A percentile compares a stretch with the other conserved stretches of the same genome.
Evolutionary conservation across 495 filamentous ascomycete genomes (phyloP).

Genomic region (Hypoxylon crocopeplum): DNA sequence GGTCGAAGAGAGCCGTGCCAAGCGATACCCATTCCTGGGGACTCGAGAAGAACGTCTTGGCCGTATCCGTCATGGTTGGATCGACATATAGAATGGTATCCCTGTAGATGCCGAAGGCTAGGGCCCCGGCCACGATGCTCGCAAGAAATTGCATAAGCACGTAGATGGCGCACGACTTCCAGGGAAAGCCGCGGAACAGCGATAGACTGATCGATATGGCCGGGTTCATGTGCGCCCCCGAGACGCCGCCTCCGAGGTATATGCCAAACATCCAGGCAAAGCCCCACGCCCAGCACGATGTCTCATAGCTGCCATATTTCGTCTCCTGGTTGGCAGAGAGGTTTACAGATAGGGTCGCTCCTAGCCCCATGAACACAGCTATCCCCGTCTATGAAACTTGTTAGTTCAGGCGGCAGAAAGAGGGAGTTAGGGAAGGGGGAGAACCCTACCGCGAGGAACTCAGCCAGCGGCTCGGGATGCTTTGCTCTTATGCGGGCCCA

Average conservation of each 20-base stretch:
- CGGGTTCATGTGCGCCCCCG: slow-evolving; percentile 62
- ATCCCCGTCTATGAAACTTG: slow-evolving; percentile 32
- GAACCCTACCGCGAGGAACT: slow-evolving; percentile 55
- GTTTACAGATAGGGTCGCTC: slow-evolving; percentile 56
- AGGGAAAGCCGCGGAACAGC: slow-evolving; percentile 61
- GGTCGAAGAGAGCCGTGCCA: slow-evolving; percentile 58
- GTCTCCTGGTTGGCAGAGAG: slow-evolving; percentile 45
- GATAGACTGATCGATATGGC: slow-evolving; percentile 56
- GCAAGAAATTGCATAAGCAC: slow-evolving; percentile 58
- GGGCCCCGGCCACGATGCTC: slow-evolving; percentile 51
- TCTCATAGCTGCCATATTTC: slow-evolving; percentile 46
- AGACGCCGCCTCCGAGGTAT: slow-evolving; percentile 63
- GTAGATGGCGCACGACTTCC: slow-evolving; percentile 54
- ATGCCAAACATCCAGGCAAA: slow-evolving; percentile 65
- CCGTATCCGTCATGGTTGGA: slow-evolving; percentile 37
- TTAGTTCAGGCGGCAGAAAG: not conserved
- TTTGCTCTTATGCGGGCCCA: slow-evolving; percentile 61
- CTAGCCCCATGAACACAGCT: slow-evolving; percentile 52
- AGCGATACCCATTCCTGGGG: slow-evolving; percentile 53
- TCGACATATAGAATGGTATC: slow-evolving; percentile 53
- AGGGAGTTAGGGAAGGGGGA: slow-evolving; percentile 4
- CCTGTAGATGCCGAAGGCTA: slow-evolving; percentile 59
- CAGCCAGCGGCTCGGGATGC: slow-evolving; percentile 58
- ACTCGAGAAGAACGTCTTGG: slow-evolving; percentile 50
- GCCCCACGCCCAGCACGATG: slow-evolving; percentile 59